Percentiles rank a stretch among this genome's conserved stretches.
Conservation (phyloP, 345 rosid species). For the Hibiscus tridactylites region DNA sequence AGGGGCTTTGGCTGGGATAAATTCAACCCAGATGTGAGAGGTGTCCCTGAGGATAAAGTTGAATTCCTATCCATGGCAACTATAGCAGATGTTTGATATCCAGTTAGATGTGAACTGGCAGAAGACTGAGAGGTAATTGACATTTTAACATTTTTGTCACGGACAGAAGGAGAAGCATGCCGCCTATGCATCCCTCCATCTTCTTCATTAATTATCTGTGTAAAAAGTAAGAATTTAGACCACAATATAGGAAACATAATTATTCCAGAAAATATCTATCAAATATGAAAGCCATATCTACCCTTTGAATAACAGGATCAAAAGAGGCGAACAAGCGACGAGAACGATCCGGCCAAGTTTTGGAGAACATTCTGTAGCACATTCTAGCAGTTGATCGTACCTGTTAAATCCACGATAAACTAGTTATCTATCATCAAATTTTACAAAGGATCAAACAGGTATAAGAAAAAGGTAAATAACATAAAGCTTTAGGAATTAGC, state of each 20-base stretch:
- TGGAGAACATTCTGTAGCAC: conserved; percentile 97
- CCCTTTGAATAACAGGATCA: conserved; percentile 98
- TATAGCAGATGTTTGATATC: conserved; percentile 93
- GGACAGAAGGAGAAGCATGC: conserved; percentile 91
- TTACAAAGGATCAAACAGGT: background rate
- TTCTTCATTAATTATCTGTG: conserved; percentile 85
- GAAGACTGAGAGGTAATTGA: conserved; percentile 48
- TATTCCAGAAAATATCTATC: background rate
- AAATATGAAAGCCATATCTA: conserved; percentile 25
- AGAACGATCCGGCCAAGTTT: conserved; percentile 98
- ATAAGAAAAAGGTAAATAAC: background rate
- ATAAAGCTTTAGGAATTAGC: background rate
- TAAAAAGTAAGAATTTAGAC: conserved; percentile 5
- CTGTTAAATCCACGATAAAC: conserved; percentile 32
- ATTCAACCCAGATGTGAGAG: conserved; percentile 74
- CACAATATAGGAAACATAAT: background rate
- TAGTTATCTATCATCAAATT: background rate
- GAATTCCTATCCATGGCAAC: conserved; percentile 94
- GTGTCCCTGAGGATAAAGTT: conserved; percentile 53
- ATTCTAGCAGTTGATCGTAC: conserved; percentile 93
- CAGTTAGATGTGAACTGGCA: conserved; percentile 48
- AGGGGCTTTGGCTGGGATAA: conserved; percentile 65
- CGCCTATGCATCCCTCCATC: conserved; percentile 93
- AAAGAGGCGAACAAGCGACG: conserved; percentile 83
- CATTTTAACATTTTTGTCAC: conserved; percentile 71